Conservation (phyloP, 1,284 basidiomycete species). For the Irpex lacteus region DNA sequence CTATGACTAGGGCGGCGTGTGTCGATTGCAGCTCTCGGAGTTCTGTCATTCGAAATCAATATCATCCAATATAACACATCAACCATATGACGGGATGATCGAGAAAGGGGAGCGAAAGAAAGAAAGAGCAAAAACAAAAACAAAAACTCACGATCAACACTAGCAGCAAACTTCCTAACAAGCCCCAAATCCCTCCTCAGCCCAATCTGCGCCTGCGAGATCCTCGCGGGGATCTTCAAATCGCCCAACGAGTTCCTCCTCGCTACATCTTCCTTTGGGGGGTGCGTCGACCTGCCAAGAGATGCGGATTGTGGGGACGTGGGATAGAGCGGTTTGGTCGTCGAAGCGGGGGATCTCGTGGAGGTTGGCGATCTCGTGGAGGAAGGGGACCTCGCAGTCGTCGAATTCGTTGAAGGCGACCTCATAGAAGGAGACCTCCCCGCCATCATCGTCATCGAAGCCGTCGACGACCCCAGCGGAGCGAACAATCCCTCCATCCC, state of each 20-base stretch:
- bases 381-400: too few relatives aligned
- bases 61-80: too few relatives aligned
- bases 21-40: constrained; percentile 64
- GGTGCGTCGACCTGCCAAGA: constrained; percentile 55
- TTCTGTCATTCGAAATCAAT: constrained; percentile 34
- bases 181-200: constrained; percentile 76
- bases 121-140: too few relatives aligned
- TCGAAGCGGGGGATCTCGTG: too few relatives aligned
- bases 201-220: constrained; percentile 82
- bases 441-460: not conserved
- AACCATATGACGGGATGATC: too few relatives aligned
- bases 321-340: too few relatives aligned
- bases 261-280: constrained; percentile 32
- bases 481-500: constrained; percentile 9
- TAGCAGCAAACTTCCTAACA: constrained; percentile 82
- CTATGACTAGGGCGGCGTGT: constrained; percentile 50
- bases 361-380: too few relatives aligned
- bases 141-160: constrained; percentile 72
- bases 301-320: constrained; percentile 49
- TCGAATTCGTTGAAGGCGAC: constrained; percentile 22
- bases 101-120: too few relatives aligned
- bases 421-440: constrained; percentile 10
- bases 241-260: constrained; percentile 68
- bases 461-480: constrained; percentile 10
- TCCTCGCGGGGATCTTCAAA: constrained; percentile 83